Evolutionary conservation across 768 basidiomycete genomes (phyloP).

Genomic region (Leccinum sublutescens): DNA sequence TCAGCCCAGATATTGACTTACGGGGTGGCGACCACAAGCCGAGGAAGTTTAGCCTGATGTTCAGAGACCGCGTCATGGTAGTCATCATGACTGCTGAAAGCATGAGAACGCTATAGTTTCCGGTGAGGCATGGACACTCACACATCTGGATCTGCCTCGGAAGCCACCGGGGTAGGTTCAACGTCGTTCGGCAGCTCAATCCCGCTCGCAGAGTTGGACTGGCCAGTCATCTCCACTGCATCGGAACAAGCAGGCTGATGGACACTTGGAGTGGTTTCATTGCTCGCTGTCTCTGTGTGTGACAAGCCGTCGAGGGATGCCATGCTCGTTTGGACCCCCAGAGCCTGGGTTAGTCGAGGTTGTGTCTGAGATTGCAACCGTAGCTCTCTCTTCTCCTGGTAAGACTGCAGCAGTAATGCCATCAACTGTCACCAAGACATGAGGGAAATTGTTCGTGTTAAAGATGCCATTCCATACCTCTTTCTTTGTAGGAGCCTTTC

Average conservation of each 20-base stretch:
- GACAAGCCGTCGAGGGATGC: background rate
- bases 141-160: conserved; percentile 6
- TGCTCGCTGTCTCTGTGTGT: background rate
- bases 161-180: background rate
- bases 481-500: conserved; percentile 24
- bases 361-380: background rate
- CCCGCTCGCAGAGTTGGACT: background rate
- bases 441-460: background rate
- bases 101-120: background rate
- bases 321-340: conserved; percentile 24
- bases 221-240: background rate
- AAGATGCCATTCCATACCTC: conserved; percentile 15
- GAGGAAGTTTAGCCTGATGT: background rate
- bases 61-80: background rate
- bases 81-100: background rate
- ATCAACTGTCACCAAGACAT: conserved; percentile 18
- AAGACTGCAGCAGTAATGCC: conserved; percentile 22
- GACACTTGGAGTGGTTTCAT: background rate
- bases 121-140: conserved; percentile 4
- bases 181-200: background rate
- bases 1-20: conserved; percentile 6
- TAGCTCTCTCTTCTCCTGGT: conserved; percentile 23
- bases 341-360: conserved; percentile 10
- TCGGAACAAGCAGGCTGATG: background rate
- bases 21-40: conserved; percentile 16